Evolutionary conservation across 345 rosid species (phyloP), one percentile per base, ranked within the genome.

Genomic region (Heritiera littoralis): DNA sequence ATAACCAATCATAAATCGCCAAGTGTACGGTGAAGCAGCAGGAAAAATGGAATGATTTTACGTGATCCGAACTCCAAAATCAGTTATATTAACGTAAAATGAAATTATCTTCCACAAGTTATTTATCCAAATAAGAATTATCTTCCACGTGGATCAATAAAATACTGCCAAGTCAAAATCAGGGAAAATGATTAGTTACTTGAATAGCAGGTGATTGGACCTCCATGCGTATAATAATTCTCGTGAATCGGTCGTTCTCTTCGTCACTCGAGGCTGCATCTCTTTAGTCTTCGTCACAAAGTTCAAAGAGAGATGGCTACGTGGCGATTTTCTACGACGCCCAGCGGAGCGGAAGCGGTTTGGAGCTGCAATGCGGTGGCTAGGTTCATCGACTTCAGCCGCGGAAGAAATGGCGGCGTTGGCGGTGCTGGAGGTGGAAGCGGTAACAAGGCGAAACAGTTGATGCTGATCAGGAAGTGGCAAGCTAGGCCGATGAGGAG

Each of bases 371-470:
- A 78, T 69, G 80, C 80, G 75, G 54, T 78, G 59, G 79, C 86
- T 7, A 84, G 87, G 71, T 81, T 78, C 75, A 63, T 87, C 61
- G 79, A 75, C n/a, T 49, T 70, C 74, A 78, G 86, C 75, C 79
- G 79, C 28, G 76, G 64, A 28, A 72, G 83, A 48, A 79, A 61
- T 59, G 75, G 45, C 69, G 69, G 69, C 18, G 45, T 15, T 15
- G 12, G 72, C 72, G 67, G 38, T 43, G 51, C 15, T 18, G 30
- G 40, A 6, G 40, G 77, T 59, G 35, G 77, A 23, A 74, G 55
- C 18, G 67, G 51, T 46, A 59, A 72, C 49, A 75, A 55, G 7
- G 73, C 85, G 43, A 87, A 74, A 67, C 79, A 18, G 73, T n/a
- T 84, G 82, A 64, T 84, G 41, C 82, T 81, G 79, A 74, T 79